Evolutionary conservation across 192 early-diverging fungal species (phyloP), one percentile per base, ranked within the genome.

Genomic region (Allomyces macrogynus): DNA sequence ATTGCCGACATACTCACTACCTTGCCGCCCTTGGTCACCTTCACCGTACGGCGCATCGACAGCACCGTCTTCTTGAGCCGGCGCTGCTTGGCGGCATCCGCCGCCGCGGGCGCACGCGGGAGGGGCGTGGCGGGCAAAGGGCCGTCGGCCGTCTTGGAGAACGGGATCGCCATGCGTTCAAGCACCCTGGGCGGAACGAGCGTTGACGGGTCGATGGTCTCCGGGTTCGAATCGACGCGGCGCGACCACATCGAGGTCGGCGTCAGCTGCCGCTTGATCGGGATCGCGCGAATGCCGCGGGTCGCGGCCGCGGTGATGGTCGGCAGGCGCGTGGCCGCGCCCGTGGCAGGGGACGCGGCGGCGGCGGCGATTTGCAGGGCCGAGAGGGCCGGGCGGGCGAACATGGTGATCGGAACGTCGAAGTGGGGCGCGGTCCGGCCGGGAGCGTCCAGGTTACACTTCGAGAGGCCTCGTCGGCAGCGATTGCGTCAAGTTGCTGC

Each of bases 1-100:
- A 95, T 69, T 1, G 91, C 91, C 40, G 89, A 92, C 78, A 90
- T 84, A 27, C 84, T 84, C 42, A 86, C 84, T 23, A 84, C 75
- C 69, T 89, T 89, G 63, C 89, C 89, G 67, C 84, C 86, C 22
- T 81, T 78, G 40, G 86, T 89, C 83, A 87, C 84, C 70, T 87
- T 86, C 61, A 84, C 82, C 2, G 84, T 85, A 43, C 87, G 82
- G 71, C 86, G 86, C 24, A 89, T 77, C 18, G 87, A 75, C 60
- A 91, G 67, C 14, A 85, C 76, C 67, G 82, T 84, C 72, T 89
- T 89, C 61, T 78, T 70, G 44, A 91, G 77, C 70, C 66, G 68
- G 20, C n/a, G 61, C 18, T 23, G 11, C 18, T 23, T 23, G n/a
- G 61, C 61, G n/a, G 22, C 61, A 23, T 62, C 61, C 23, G 61